Evolutionary conservation across 2,329 filamentous ascomycete genomes (phyloP), one percentile per base, ranked within the genome.

Genomic region (Mollisiaceae sp.): DNA sequence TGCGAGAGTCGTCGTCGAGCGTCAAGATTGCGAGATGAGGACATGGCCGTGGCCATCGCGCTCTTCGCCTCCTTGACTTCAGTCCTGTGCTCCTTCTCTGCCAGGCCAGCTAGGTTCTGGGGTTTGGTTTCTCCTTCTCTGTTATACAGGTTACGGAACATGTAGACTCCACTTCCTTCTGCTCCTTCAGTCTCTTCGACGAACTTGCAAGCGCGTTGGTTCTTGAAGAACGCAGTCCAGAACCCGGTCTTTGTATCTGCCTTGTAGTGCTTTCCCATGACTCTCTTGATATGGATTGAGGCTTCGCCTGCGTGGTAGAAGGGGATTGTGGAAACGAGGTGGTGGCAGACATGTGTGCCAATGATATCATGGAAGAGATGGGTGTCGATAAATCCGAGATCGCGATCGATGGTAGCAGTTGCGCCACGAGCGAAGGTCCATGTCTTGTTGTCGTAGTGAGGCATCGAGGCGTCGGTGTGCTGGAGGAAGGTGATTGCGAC

Each of bases 401-500:
- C 85, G 55, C 88, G 84, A 76, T 90, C 88, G 35, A 90, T 81
- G 3, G 88, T 90, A 41, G 85, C 83, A 15, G 86, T 79, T 2
- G 87, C 86, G 32, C 88, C 88, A 71, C 86, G 84, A 67, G 86
- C 82, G 71, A 85, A 90, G 24, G 83, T 86, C 87, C 87, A 90
- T 62, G 80, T 79, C 20, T 83, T 81, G 52, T 82, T 82, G 32
- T 85, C 82, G 75, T 87, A 89, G 76, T 89, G 85, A 20, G 83
- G 83, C 58, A 88, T 79, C 32, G 77, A 75, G 15, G 71, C 75
- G 47, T 91, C 86, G 63, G 87, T 90, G 82, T 92, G 89, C 78
- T 92, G 89, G 22, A 92, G 87, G 78, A 90, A 92, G 57, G 89
- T 92, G 75, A 92, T 91, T 68, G 88, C 88, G 22, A 92, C 88